A percentile compares a stretch with the other conserved stretches of the same genome.
phyloP scores from a whole-genome alignment of 2,329 filamentous ascomycete species.

The Epichloe uncinata region DNA sequence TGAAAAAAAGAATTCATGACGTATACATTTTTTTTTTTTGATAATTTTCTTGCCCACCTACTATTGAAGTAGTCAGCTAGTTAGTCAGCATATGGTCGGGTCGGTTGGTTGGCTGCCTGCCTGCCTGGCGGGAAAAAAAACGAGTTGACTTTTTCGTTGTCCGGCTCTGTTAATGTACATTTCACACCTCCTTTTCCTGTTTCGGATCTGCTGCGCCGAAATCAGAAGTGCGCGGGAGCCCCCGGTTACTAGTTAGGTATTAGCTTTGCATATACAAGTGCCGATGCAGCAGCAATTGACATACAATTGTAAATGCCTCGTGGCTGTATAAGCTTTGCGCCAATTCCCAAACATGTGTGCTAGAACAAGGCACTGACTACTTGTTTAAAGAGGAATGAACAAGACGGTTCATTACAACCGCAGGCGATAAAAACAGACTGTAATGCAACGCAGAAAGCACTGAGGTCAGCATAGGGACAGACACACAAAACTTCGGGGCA shows the following conservation, averaged over 20 bases:
- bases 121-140: too few relatives aligned
- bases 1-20: neutral
- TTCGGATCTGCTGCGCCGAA: neutral
- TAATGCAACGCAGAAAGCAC: too few relatives aligned
- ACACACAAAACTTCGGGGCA: neutral
- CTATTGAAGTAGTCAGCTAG: too few relatives aligned
- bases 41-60: neutral
- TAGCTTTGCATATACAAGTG: neutral
- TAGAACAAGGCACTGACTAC: neutral
- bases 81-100: too few relatives aligned
- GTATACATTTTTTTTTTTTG: neutral
- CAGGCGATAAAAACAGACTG: too few relatives aligned
- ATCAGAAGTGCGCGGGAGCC: neutral
- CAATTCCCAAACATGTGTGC: neutral
- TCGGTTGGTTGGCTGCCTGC: too few relatives aligned
- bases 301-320: neutral
- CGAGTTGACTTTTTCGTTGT: neutral
- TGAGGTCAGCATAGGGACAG: neutral
- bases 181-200: neutral
- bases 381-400: too few relatives aligned
- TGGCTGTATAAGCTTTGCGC: neutral
- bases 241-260: neutral
- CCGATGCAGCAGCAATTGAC: neutral
- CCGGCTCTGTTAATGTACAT: neutral
- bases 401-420: too few relatives aligned